Base-by-base conservation (phyloP, 768 basidiomycete species). In the Pulveroboletus sp. region DNA sequence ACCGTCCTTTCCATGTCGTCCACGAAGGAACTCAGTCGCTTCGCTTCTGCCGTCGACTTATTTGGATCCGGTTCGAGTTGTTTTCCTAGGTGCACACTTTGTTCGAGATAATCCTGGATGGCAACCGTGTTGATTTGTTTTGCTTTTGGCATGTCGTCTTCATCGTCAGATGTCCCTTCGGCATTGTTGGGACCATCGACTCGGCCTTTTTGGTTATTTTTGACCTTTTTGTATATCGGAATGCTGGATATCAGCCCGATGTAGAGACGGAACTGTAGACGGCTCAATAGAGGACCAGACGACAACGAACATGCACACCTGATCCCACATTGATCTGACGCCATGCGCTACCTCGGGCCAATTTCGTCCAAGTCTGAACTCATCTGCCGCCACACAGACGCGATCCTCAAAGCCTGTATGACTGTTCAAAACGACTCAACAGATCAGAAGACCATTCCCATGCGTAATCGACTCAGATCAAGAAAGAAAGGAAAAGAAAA, bases 1-100 rank as follows among this genome's bases (percentile, higher is more conserved):
- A 84, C 68, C 32, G 73, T 65, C n/a, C 63, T 65, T 52, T 81
- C 84, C 7, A 87, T 83, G 47, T 86, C 74, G 30, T 77, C 66
- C 47, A 89, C 57, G 62, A 91, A 91, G 2, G 67, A 59, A 3
- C 71, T 59, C 50, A 82, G 67, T 61, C 69, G 51, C 6, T 46
- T 47, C 11, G 47, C 45, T 39, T 60, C 57, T 17, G 44, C 21
- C 5, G 49, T 52, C 6, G 53, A 52, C 15, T 40, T 26, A 17
- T 59, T 57, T 6, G 48, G 43, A 39, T 28, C 43, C 1, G 61
- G 68, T 41, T 63, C 61, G 21, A 69, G 56, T 15, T 56, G 50
- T 43, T 67, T 69, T 32, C 66, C 66, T 2, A 65, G 68, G 10
- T 57, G 61, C 0, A 66, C 43, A 8, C 12, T 55, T 39, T 67